These are phyloP conservation scores for Marchantia paleacea DNA, from an alignment of 225 moss, liverwort and hornwort genomes.

Conservation along the genomic window DNA sequence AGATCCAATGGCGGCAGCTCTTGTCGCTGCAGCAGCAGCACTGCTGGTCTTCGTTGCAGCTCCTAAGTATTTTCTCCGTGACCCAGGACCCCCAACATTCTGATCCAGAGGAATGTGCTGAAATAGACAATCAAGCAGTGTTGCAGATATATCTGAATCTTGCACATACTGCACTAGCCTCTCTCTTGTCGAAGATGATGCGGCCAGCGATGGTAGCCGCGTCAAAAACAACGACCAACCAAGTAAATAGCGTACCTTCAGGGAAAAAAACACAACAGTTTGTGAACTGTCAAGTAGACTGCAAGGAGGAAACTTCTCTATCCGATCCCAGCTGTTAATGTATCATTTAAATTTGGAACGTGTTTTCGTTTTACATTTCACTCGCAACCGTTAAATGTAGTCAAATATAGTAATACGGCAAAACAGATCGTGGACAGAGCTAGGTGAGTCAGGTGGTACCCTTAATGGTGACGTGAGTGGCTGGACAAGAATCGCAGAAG, in stretches of 20 bases:
- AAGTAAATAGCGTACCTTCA: conserved; percentile 81
- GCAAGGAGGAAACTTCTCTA: not conserved
- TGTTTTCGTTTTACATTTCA: not conserved
- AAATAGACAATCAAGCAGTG: conserved; percentile 85
- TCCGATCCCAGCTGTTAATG: not conserved
- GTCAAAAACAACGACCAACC: conserved; percentile 90
- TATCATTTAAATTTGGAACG: too few relatives aligned
- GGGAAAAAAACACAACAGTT: not conserved
- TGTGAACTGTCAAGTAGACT: not conserved
- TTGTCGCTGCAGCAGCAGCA: conserved; percentile 62
- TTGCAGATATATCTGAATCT: conserved; percentile 67
- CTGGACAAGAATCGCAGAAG: conserved; percentile 43
- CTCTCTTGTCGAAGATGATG: conserved; percentile 70
- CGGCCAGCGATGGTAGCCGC: conserved; percentile 68
- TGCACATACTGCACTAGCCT: conserved; percentile 76
- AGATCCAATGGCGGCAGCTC: conserved; percentile 64
- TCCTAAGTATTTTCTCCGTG: conserved; percentile 47
- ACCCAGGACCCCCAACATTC: conserved; percentile 54
- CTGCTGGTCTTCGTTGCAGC: conserved; percentile 50
- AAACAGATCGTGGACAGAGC: too few relatives aligned
- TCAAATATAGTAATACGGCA: too few relatives aligned
- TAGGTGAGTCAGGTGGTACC: conserved; percentile 32
- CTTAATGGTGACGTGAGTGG: conserved; percentile 64
- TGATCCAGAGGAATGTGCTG: conserved; percentile 85
- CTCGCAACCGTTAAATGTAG: too few relatives aligned